Evolutionary conservation across 2,329 filamentous ascomycete genomes (phyloP).

Genomic region (Beauveria varroae): DNA sequence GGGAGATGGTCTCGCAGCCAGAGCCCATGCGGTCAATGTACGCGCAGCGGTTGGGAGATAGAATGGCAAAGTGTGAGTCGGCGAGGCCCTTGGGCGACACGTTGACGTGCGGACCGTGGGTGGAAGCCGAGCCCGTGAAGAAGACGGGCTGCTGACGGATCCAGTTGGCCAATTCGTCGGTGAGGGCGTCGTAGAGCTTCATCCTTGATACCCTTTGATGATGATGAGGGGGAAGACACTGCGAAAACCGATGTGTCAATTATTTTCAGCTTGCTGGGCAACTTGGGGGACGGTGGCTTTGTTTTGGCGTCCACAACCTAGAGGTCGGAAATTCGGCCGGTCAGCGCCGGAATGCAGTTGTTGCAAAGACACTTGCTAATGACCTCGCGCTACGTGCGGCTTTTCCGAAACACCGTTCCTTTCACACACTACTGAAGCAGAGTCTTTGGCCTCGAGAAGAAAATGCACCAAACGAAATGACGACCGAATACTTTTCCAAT

Average conservation of each 20-base stretch:
- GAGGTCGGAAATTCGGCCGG: neutral
- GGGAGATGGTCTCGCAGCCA: constrained; percentile 68
- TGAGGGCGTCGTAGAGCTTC: constrained; percentile 52
- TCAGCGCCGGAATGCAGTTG: neutral
- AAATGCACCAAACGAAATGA: neutral
- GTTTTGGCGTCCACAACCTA: neutral
- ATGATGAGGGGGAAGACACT: neutral
- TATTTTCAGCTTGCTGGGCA: neutral
- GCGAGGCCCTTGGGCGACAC: constrained; percentile 67
- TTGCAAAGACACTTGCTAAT: neutral
- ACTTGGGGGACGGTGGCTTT: neutral
- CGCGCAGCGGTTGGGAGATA: constrained; percentile 50
- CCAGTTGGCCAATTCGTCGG: constrained; percentile 52
- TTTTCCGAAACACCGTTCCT: too few relatives aligned
- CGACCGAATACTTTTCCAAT: neutral
- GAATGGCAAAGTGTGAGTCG: constrained; percentile 52
- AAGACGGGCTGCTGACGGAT: constrained; percentile 62
- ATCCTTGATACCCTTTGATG: constrained; percentile 29
- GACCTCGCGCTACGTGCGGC: neutral
- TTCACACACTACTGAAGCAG: neutral
- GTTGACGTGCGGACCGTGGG: constrained; percentile 63
- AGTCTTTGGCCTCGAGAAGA: neutral
- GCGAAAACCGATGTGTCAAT: neutral
- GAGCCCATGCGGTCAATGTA: constrained; percentile 71
- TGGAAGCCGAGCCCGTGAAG: constrained; percentile 68